Conservation (phyloP, 345 rosid species). For the Linum tenue region DNA sequence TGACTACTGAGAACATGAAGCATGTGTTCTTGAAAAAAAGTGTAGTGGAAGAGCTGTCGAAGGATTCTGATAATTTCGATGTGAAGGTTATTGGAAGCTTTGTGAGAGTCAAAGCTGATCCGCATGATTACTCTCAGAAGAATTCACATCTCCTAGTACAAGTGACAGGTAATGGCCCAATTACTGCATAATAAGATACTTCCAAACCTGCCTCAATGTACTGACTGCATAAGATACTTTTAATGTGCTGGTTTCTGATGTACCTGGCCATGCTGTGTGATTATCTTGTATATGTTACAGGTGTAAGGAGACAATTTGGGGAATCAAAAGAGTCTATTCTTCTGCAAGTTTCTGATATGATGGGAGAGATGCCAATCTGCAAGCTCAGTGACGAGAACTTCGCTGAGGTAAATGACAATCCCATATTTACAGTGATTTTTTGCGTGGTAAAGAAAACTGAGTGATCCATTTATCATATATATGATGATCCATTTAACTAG, state of each 20-base stretch:
- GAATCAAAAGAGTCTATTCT: slow-evolving; percentile 19
- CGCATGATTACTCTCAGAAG: slow-evolving; percentile 30
- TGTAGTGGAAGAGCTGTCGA: slow-evolving; percentile 35
- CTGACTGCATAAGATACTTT: too few relatives aligned
- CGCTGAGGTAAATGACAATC: slow-evolving; percentile 27
- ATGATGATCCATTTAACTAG: too few relatives aligned
- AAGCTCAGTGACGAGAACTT: slow-evolving; percentile 39
- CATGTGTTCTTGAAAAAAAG: slow-evolving; percentile 43
- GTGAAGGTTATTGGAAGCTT: slow-evolving; percentile 45
- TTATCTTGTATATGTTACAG: slow-evolving; percentile 17
- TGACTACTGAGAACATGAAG: slow-evolving; percentile 34
- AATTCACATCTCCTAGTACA: slow-evolving; percentile 36
- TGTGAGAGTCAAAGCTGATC: slow-evolving; percentile 40
- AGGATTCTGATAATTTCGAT: slow-evolving; percentile 33
- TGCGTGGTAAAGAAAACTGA: neutral
- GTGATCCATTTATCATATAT: neutral
- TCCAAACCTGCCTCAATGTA: neutral
- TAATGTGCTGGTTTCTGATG: neutral
- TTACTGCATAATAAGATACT: neutral
- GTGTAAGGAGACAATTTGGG: slow-evolving; percentile 27
- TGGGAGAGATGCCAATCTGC: slow-evolving; percentile 25
- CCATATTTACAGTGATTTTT: too few relatives aligned
- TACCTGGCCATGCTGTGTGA: slow-evolving; percentile 2
- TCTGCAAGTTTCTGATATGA: slow-evolving; percentile 29
- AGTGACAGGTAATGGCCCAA: slow-evolving; percentile 38